Base-by-base conservation (phyloP, 1,139 yeast genomes). In the Taphrina confusa region DNA sequence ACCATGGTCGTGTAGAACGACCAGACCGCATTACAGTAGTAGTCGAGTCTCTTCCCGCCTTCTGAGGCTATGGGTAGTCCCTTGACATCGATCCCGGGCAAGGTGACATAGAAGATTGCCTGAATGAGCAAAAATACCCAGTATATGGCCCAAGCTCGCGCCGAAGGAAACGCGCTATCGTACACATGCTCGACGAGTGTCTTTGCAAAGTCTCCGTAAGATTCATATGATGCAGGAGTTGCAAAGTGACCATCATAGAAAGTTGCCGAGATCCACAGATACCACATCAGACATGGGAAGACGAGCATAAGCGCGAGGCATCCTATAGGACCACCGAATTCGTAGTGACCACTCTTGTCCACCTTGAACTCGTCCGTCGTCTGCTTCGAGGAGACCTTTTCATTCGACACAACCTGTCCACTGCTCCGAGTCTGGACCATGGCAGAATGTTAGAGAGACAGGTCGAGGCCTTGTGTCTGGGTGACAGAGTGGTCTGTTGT, bases 281-380 rank as follows among this genome's bases (percentile, higher is more conserved):
- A 92, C 80, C 87, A 88, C 98, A 92, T 92, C 70, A 94, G 78
- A 57, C 85, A 71, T 4, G 98, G 98, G 76, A 92, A 94, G 1
- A 95, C 95, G 52, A 81, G 71, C 84, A 92, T 83, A 97, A 92
- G 91, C n/a, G 92, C 90, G 18, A 84, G 63, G 45, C 89, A 96
- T 59, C 98, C 98, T n/a, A 78, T 72, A 22, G 95, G 87, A 0
- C 97, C 98, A 57, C 98, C 98, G 70, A 92, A 92, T 68, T 92
- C 98, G 75, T 39, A 34, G 46, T 56, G 60, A 3, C 60, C 60
- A 46, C 47, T 46, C 36, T 45, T 46, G 44, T 56, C 60, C 28
- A 46, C 37, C 37, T 37, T 45, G 47, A 23, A 40, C 23, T 45
- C 33, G 34, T 34, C 45, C n/a, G 42, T 6, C 1, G 25, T 18